These are phyloP conservation scores for Stellera chamaejasme DNA, from an alignment of 345 rosid species.

Conservation along the genomic window DNA sequence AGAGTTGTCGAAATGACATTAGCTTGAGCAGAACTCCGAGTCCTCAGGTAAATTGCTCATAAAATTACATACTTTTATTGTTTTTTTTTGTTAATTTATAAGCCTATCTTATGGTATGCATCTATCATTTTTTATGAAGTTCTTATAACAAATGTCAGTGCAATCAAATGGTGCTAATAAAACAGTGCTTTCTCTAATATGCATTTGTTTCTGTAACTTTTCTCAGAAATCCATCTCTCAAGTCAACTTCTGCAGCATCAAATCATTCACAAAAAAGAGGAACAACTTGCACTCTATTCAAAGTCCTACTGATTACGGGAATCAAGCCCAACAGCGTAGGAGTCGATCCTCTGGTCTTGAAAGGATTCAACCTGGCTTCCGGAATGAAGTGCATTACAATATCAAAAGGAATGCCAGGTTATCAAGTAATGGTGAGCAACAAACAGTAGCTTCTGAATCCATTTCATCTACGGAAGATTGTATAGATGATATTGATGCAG, in stretches of 20 bases:
- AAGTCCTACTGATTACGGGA: slow-evolving; percentile 43
- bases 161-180: too few relatives aligned
- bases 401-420: slow-evolving; percentile 33
- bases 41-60: slow-evolving; percentile 42
- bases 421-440: slow-evolving; percentile 20
- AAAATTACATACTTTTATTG: not conserved
- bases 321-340: slow-evolving; percentile 24
- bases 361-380: slow-evolving; percentile 28
- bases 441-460: slow-evolving; percentile 37
- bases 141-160: too few relatives aligned
- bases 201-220: slow-evolving; percentile 8
- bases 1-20: slow-evolving; percentile 28
- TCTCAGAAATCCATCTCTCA: slow-evolving; percentile 53
- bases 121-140: too few relatives aligned
- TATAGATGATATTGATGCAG: slow-evolving; percentile 25
- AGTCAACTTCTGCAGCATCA: slow-evolving; percentile 33
- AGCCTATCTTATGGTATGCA: too few relatives aligned
- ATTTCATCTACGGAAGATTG: slow-evolving; percentile 48
- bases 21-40: slow-evolving; percentile 44
- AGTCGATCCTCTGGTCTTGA: slow-evolving; percentile 47
- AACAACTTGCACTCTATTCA: slow-evolving; percentile 75
- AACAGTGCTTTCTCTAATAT: slow-evolving; percentile 1
- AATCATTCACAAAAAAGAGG: slow-evolving; percentile 66
- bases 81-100: slow-evolving; percentile 1
- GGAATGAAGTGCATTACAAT: slow-evolving; percentile 25